These are phyloP conservation scores for Solanum pinnatisectum DNA, from an alignment of 257 asterid species.

Conservation along the genomic window DNA sequence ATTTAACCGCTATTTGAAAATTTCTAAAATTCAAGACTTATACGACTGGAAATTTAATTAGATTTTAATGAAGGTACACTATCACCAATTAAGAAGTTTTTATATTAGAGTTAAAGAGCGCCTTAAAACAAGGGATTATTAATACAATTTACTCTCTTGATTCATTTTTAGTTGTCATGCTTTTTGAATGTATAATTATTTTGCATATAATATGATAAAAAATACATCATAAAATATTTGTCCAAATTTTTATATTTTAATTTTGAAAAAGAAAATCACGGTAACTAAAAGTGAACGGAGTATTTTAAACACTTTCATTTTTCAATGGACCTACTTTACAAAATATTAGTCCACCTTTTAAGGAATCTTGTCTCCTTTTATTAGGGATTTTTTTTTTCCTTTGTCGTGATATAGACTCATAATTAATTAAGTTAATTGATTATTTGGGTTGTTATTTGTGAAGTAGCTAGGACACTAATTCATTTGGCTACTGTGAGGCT, in stretches of 20 bases:
- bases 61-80: not conserved
- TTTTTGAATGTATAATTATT: no score
- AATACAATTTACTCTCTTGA: not conserved
- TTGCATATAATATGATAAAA: no score
- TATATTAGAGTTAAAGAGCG: not conserved
- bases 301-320: not conserved
- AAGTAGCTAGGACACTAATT: not conserved
- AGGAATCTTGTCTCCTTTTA: not conserved
- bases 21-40: not conserved
- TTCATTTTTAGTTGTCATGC: accelerated
- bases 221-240: no score
- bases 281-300: accelerated
- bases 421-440: not conserved
- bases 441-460: not conserved
- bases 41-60: not conserved
- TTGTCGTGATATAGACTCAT: not conserved
- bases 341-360: not conserved
- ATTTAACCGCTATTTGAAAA: not conserved
- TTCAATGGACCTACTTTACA: not conserved
- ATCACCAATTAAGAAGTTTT: not conserved
- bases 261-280: accelerated
- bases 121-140: not conserved
- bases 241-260: no score
- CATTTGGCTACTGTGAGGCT: not conserved
- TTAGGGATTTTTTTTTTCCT: not conserved